Percentiles rank a stretch among this genome's conserved stretches.
Evolutionary conservation across 1,284 basidiomycete genomes (phyloP).

Genomic region (Heterobasidion irregulare): DNA sequence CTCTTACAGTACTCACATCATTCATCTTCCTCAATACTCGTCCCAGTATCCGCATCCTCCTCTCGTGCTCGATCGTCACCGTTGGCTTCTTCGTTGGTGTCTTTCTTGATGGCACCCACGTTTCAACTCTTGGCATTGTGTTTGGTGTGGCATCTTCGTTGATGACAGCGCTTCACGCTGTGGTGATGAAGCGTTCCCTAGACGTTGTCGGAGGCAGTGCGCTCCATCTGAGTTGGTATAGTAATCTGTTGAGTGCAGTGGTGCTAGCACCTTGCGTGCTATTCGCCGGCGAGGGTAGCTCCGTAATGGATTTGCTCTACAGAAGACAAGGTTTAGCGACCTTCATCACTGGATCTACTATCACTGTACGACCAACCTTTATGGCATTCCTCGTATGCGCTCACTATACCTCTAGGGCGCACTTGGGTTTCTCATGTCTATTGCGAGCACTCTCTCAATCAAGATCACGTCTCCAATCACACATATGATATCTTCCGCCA

Average conservation of each 20-base stretch:
- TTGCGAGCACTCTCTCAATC: constrained; percentile 83
- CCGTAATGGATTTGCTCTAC: constrained; percentile 50
- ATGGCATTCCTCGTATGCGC: background rate
- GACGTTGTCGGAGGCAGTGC: constrained; percentile 72
- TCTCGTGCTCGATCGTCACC: constrained; percentile 70
- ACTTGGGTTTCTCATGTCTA: constrained; percentile 83
- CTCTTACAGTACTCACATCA: constrained; percentile 79
- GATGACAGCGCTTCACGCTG: constrained; percentile 77
- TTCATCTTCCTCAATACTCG: constrained; percentile 61
- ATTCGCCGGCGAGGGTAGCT: constrained; percentile 62
- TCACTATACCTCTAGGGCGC: constrained; percentile 41
- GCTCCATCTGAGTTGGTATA: constrained; percentile 78
- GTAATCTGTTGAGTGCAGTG: constrained; percentile 66
- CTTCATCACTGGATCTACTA: constrained; percentile 69
- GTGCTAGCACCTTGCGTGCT: constrained; percentile 60
- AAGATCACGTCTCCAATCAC: constrained; percentile 90
- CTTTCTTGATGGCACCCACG: constrained; percentile 60
- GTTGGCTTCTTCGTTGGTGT: constrained; percentile 81
- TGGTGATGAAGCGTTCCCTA: constrained; percentile 78
- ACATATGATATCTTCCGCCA: constrained; percentile 86
- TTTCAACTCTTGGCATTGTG: constrained; percentile 54
- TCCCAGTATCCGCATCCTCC: constrained; percentile 64
- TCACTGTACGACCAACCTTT: constrained; percentile 45
- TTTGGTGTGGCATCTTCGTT: constrained; percentile 74
- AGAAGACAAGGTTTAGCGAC: constrained; percentile 41